phyloP scores from a whole-genome alignment of 805 yeast species.

The Isabelozyma heimii region DNA sequence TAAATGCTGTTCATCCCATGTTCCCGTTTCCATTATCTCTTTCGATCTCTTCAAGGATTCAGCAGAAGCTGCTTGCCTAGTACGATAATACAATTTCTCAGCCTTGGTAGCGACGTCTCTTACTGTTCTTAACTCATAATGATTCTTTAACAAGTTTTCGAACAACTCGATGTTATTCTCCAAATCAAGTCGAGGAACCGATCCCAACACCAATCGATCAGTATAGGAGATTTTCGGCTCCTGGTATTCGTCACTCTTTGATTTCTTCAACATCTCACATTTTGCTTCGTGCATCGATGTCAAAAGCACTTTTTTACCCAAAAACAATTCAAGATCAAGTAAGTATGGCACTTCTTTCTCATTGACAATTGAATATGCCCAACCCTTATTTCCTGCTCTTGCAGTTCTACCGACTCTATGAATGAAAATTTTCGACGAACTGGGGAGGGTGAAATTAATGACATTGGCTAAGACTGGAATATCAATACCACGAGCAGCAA shows the following conservation, averaged over 20 bases:
- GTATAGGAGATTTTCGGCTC: slow-evolving; percentile 70
- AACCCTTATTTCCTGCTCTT: slow-evolving; percentile 96
- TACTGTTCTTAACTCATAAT: slow-evolving; percentile 66
- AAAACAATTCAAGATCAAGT: slow-evolving; percentile 83
- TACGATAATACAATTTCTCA: slow-evolving; percentile 80
- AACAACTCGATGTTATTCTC: slow-evolving; percentile 74
- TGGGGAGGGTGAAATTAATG: slow-evolving; percentile 85
- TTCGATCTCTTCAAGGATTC: slow-evolving; percentile 86
- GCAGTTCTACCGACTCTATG: slow-evolving; percentile 99
- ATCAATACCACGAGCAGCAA: slow-evolving; percentile 98
- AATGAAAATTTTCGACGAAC: slow-evolving; percentile 87
- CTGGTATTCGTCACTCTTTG: slow-evolving; percentile 38
- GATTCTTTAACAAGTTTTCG: slow-evolving; percentile 54
- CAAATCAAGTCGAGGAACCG: slow-evolving; percentile 68
- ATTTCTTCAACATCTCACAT: slow-evolving; percentile 47
- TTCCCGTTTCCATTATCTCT: slow-evolving; percentile 64
- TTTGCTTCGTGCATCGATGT: slow-evolving; percentile 69
- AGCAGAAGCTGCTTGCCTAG: slow-evolving; percentile 80
- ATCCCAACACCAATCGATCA: slow-evolving; percentile 77
- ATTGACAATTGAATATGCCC: slow-evolving; percentile 90
- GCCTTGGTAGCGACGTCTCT: slow-evolving; percentile 79
- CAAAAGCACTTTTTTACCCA: slow-evolving; percentile 76
- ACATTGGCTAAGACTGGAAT: slow-evolving; percentile 95
- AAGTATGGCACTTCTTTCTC: slow-evolving; percentile 88
- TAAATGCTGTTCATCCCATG: slow-evolving; percentile 86